These are phyloP conservation scores for Cicer judaicum DNA, from an alignment of 306 rosid genomes.

Conservation along the genomic window DNA sequence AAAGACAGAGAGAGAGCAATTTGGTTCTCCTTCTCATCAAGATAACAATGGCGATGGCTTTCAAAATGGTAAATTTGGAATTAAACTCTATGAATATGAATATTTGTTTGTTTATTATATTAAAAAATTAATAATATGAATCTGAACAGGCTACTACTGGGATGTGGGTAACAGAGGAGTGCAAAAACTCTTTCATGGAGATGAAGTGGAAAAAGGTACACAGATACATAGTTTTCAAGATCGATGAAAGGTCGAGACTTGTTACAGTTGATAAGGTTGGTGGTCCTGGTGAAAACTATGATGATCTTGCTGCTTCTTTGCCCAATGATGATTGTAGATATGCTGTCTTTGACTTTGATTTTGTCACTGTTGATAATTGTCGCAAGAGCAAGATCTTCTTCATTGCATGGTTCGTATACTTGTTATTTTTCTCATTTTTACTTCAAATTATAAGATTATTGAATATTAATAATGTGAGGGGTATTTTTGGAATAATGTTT, in stretches of 20 bases:
- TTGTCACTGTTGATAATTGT: constrained; percentile 97
- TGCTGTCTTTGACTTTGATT: constrained; percentile 96
- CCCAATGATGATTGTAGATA: constrained; percentile 92
- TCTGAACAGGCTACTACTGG: constrained; percentile 88
- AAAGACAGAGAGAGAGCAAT: not conserved
- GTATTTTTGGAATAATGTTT: not conserved
- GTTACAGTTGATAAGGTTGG: constrained; percentile 95
- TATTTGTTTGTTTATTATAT: not conserved
- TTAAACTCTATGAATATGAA: too few relatives aligned
- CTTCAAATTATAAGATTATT: not conserved
- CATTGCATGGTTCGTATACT: constrained; percentile 84
- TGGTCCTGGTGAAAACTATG: constrained; percentile 84
- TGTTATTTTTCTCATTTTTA: not conserved
- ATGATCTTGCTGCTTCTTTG: constrained; percentile 83
- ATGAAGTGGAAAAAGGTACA: constrained; percentile 99
- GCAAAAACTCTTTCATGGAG: constrained; percentile 96
- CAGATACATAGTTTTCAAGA: constrained; percentile 92
- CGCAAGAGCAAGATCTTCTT: constrained; percentile 99
- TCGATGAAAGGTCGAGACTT: constrained; percentile 83
- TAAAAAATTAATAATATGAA: not conserved
- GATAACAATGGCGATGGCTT: constrained; percentile 97
- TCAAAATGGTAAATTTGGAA: constrained; percentile 70
- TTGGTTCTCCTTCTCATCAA: constrained; percentile 25
- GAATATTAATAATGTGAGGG: constrained; percentile 2
- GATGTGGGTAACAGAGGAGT: constrained; percentile 99